Base-by-base conservation (phyloP, 768 basidiomycete genomes). In the Macrocybe gigantea region DNA sequence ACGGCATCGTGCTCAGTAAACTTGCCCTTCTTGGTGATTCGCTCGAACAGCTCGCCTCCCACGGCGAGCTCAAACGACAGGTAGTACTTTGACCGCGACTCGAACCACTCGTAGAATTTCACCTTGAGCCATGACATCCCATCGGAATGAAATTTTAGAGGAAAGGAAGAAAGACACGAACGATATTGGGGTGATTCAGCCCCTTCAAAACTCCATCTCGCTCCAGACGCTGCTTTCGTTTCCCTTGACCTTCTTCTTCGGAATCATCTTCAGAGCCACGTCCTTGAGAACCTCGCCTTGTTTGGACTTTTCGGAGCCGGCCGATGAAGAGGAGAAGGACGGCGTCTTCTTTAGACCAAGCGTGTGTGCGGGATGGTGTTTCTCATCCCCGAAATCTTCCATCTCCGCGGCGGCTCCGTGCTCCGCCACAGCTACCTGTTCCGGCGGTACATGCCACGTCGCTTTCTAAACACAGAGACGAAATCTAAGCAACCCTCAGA, bases 31-130 rank as follows among this genome's bases (percentile, higher is more conserved):
- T 85, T 69, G 39, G 85, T 66, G 53, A 98, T 90, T 39, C 92
- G 78, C 43, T 93, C 88, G 61, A 99, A 99, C 1, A 98, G 78
- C 60, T 98, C 96, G 31, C 96, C 96, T 5, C 96, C 95, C 0
- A 82, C 76, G 0, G 93, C 95, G 7, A 98, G 85, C 64, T 97
- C 92, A 58, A 96, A 96, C 0, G 88, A 79, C n/a, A 98, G 80
- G 61, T 94, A 98, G 64, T 92, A 97, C 68, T 96, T 97, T 11
- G 84, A 77, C 53, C 93, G 74, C 7, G 88, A 92, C 60, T 98
- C 96, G 62, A 98, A 98, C 83, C 88, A 92, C 63, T 96, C 93
- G 64, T 86, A 94, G 59, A 96, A 93, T 61, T 94, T 95, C 48
- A 96, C 91, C 91, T 93, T 29, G 22, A 46, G n/a, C 40, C 7